These are phyloP conservation scores for Astrothelium subdiscretum DNA, from an alignment of 495 filamentous ascomycete species.

Conservation along the genomic window DNA sequence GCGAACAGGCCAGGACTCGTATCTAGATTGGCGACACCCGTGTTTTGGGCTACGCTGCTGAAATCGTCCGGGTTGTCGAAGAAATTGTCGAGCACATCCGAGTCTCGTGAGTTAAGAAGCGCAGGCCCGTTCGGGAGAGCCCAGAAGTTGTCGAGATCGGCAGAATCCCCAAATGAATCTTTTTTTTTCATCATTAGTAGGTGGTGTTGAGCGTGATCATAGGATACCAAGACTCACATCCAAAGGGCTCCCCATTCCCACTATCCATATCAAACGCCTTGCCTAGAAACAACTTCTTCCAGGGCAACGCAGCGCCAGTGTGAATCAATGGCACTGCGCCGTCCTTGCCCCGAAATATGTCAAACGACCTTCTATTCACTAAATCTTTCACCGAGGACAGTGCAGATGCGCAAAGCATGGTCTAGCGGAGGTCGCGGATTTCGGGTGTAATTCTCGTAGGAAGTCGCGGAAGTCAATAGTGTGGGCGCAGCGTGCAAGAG, in stretches of 20 bases:
- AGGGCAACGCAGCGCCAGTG: conserved; percentile 2
- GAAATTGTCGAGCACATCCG: background rate
- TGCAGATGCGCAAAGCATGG: background rate
- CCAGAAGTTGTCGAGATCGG: background rate
- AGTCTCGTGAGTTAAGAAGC: background rate
- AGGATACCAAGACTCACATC: background rate
- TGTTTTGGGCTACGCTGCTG: background rate
- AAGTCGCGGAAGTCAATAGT: background rate
- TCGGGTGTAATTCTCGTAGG: background rate
- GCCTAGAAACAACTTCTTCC: conserved; percentile 23
- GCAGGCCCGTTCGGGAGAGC: background rate
- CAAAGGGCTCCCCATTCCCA: background rate
- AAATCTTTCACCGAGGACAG: conserved; percentile 13
- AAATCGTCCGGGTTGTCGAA: conserved; percentile 3
- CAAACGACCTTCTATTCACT: conserved; percentile 9
- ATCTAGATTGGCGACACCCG: background rate
- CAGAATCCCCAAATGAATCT: background rate
- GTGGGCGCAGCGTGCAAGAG: background rate
- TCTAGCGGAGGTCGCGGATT: background rate
- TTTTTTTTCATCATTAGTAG: background rate
- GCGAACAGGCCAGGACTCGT: background rate
- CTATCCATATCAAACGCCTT: background rate
- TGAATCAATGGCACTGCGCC: background rate
- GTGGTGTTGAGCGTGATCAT: background rate
- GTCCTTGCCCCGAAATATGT: conserved; percentile 10